phyloP scores from a whole-genome alignment of 2,329 filamentous ascomycete genomes.

The Ophiostoma novo-ulmi region DNA sequence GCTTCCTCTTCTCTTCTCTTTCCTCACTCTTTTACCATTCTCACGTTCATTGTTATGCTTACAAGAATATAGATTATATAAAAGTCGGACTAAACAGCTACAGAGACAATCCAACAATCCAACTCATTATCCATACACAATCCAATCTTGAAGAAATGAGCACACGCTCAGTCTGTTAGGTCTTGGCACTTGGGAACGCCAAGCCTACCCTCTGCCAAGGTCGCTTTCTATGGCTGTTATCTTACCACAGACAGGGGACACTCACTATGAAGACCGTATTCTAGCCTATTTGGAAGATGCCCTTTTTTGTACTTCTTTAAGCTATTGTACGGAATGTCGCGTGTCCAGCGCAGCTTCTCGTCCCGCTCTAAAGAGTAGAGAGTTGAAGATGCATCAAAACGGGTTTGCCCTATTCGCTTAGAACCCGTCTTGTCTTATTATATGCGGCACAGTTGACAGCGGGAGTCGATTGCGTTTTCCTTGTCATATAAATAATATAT shows the following conservation, averaged over 20 bases:
- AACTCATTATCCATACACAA: not conserved
- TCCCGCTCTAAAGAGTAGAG: not conserved
- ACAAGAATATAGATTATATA: no score
- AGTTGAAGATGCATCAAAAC: not conserved
- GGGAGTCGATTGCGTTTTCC: not conserved
- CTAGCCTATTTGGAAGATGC: not conserved
- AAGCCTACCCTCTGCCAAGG: not conserved
- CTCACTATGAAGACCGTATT: not conserved
- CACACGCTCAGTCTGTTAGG: constrained; percentile 1
- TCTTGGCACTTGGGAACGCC: not conserved
- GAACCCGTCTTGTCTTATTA: not conserved
- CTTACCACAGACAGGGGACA: not conserved
- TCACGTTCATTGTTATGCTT: not conserved
- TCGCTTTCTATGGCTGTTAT: not conserved
- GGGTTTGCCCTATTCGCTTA: not conserved
- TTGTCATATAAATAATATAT: not conserved
- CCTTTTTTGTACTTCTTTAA: not conserved
- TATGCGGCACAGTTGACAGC: constrained; percentile 9
- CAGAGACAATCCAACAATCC: no score
- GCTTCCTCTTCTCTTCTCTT: not conserved
- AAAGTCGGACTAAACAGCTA: not conserved
- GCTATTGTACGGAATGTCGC: not conserved
- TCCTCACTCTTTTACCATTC: not conserved
- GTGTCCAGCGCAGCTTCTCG: not conserved
- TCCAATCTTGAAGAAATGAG: not conserved